Percentiles rank a stretch among this genome's conserved stretches.
Conservation (phyloP, 2,329 filamentous ascomycete genomes). For the Arthrinium phaeospermum region DNA sequence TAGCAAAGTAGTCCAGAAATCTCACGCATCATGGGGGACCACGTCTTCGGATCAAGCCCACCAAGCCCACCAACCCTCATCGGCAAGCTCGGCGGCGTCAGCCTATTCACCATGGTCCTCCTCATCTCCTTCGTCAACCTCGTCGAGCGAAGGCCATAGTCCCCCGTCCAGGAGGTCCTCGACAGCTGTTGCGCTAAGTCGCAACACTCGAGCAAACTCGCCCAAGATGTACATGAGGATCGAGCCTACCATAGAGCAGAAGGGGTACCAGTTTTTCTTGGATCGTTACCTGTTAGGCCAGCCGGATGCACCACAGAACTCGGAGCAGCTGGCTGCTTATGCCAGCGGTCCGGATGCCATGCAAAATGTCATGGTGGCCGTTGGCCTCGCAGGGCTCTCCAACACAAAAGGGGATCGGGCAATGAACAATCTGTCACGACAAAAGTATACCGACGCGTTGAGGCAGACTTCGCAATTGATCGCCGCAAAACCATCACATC, state of each 20-base stretch:
- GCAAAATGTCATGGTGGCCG: constrained; percentile 58
- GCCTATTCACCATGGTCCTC: constrained; percentile 28
- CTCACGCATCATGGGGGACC: constrained; percentile 56
- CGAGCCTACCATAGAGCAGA: constrained; percentile 51
- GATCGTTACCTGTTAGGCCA: constrained; percentile 57
- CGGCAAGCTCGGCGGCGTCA: constrained; percentile 33
- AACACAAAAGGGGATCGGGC: constrained; percentile 55
- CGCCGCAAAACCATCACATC: constrained; percentile 37
- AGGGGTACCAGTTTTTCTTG: constrained; percentile 57
- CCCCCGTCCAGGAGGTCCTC: constrained; percentile 21
- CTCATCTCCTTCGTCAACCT: constrained; percentile 31
- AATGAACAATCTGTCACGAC: constrained; percentile 52
- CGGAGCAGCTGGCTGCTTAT: constrained; percentile 43
- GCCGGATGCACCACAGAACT: constrained; percentile 52
- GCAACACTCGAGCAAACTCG: constrained; percentile 25
- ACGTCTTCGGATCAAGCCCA: constrained; percentile 35
- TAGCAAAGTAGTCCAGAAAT: constrained; percentile 64
- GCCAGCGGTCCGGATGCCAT: constrained; percentile 46
- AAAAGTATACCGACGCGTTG: constrained; percentile 61
- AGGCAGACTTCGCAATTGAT: constrained; percentile 52
- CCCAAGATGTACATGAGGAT: constrained; percentile 41
- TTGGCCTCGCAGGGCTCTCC: constrained; percentile 63
- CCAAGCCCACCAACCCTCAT: constrained; percentile 32
- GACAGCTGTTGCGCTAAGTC: constrained; percentile 18
- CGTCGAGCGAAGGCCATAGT: constrained; percentile 23